Percentiles rank a stretch among this genome's conserved stretches.
Evolutionary conservation across 371 early-diverging fungal species (phyloP).

Genomic region (Mucor saturninus): DNA sequence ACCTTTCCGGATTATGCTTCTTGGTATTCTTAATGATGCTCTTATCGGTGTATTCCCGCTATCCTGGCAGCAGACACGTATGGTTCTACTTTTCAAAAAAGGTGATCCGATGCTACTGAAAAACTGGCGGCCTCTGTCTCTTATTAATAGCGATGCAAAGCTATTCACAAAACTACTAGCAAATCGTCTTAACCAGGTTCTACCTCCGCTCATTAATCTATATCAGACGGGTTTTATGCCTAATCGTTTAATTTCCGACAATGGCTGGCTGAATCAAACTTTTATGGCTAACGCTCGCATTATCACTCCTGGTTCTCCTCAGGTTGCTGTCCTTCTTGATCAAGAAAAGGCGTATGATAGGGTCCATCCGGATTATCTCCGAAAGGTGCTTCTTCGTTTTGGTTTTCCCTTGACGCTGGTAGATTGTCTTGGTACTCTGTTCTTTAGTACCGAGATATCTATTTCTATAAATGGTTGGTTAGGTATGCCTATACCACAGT

Average conservation of each 20-base stretch:
- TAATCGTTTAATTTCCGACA: conserved; percentile 9
- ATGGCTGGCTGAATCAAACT: not conserved
- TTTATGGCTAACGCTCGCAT: not conserved
- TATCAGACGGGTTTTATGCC: conserved; percentile 20
- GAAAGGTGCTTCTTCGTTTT: not conserved
- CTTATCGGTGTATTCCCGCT: not conserved
- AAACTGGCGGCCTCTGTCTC: conserved; percentile 31
- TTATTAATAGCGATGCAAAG: conserved; percentile 11
- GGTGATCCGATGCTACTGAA: conserved; percentile 2
- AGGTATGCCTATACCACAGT: not conserved
- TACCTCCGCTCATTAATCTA: not conserved
- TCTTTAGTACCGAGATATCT: not conserved
- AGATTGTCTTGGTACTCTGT: not conserved
- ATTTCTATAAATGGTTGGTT: conserved; percentile 11
- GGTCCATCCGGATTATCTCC: conserved; percentile 16
- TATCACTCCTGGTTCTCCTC: no score
- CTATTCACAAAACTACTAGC: not conserved
- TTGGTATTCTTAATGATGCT: not conserved
- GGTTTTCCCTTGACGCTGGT: conserved; percentile 6
- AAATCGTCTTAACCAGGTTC: no score
- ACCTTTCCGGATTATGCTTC: not conserved
- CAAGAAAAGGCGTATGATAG: conserved; percentile 29
- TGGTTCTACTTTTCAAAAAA: conserved; percentile 14
- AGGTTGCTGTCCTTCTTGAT: conserved; percentile 17
- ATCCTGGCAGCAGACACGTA: not conserved